Evolutionary conservation across 805 yeast species (phyloP), one percentile per base, ranked within the genome.

Genomic region (Wickerhamiella occidentalis): DNA sequence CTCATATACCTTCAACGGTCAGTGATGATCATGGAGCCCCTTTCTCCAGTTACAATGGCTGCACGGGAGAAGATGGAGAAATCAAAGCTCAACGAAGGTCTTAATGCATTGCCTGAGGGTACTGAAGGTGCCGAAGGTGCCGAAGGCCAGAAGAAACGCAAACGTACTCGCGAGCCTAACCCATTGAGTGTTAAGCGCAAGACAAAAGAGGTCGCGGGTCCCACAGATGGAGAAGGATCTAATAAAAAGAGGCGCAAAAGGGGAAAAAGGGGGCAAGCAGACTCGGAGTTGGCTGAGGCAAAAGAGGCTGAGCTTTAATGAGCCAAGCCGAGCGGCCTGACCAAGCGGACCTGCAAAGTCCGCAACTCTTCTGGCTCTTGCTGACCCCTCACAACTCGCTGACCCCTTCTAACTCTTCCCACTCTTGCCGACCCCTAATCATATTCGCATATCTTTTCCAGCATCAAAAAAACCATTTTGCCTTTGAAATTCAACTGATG

Each of bases 1-100:
- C 65, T 92, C 55, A 69, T 90, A 8, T 88, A 83, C 63, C 79
- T 92, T 77, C 80, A 83, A 60, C 73, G 96, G 53, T 78, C 95
- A 1, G 98, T 92, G 15, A 85, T 92, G 90, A 80, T 92, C 23
- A 79, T 92, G 92, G 98, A 92, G 65, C 96, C 96, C 6, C 68
- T 87, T 56, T 83, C 95, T 47, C 75, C 74, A 35, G 84, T 85
- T 6, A 82, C 90, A 40, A 71, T 69, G 11, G 63, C 61, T 41
- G 70, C 72, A 13, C 77, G 78, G 49, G 60, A 60, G 42, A 57
- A 64, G 25, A 68, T 73, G 37, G 98, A 92, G 64, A 62, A 68
- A 1, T 70, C 72, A 41, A 92, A 92, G 59, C 70, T 92, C 47
- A 76, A 76, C 2, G 75, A 74, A 21, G 97, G 97, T 0, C 73